Evolutionary conservation across 345 rosid genomes (phyloP).

Genomic region (Aquilaria malaccensis): DNA sequence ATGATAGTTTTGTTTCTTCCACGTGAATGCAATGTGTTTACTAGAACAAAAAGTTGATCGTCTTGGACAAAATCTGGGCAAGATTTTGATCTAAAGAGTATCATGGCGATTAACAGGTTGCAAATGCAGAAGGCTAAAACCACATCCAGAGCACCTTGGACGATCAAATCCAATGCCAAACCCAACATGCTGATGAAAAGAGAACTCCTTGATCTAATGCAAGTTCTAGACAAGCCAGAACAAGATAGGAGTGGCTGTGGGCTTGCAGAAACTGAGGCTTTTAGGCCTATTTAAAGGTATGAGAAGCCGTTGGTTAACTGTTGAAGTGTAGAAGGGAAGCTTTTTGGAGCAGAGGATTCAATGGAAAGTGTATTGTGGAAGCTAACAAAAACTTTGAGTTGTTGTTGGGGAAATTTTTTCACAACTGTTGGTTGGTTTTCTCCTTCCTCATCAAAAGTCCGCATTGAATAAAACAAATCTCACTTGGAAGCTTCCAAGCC

Average conservation of each 20-base stretch:
- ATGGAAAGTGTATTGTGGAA: constrained; percentile 22
- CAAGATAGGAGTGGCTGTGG: not conserved
- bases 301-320: not conserved
- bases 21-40: constrained; percentile 1
- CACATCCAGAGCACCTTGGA: constrained; percentile 35
- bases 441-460: not conserved
- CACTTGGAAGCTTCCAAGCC: constrained; percentile 3
- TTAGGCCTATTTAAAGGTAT: constrained; percentile 2
- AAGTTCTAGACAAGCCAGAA: no score
- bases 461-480: not conserved
- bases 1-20: not conserved
- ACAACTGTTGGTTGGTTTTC: not conserved
- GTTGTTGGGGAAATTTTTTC: not conserved
- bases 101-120: constrained; percentile 37
- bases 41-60: constrained; percentile 7
- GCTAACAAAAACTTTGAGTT: constrained; percentile 9
- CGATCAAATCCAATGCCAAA: constrained; percentile 24
- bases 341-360: constrained; percentile 1
- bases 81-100: constrained; percentile 32
- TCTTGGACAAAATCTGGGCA: constrained; percentile 8
- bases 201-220: no score
- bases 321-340: constrained; percentile 21
- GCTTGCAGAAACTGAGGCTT: not conserved
- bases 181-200: constrained; percentile 21
- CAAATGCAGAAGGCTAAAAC: constrained; percentile 40